Base-by-base conservation (phyloP, 2,329 filamentous ascomycete species). In the Alternaria triticina region DNA sequence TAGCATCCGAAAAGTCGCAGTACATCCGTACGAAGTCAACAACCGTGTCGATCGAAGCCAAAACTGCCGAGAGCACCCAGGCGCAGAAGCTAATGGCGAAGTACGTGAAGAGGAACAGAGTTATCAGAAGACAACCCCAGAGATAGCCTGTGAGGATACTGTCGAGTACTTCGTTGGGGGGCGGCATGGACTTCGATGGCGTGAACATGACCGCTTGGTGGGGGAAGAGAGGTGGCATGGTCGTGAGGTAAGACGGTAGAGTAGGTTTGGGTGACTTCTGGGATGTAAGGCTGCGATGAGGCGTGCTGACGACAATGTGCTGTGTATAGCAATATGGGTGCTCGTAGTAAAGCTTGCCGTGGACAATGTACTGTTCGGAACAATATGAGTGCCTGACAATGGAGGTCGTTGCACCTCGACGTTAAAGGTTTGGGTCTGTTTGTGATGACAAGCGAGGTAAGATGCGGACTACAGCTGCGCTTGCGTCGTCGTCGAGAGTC, bases 81-180 rank as follows among this genome's bases (percentile, higher is more conserved):
- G 57, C 36, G 30, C 56, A 52, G 13, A 59, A 44, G 25, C 47
- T 50, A 30, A 51, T 50, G 23, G 44, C 23, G 28, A 52, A 30
- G 23, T 47, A 23, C 43, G 61, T 15, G 66, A 47, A 8, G 28
- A 67, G 40, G 40, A 62, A 70, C 47, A 66, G 61, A 2, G 59
- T 9, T 13, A 58, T 64, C 5, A 64, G 22, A 11, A 54, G 27
- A 40, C 60, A 65, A 7, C 52, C 46, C 12, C 59, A 43, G 7
- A 70, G 47, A 17, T 68, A 33, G 57, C 65, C 59, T 15, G 57
- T 45, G 45, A 64, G 25, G 12, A 65, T 20, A 7, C 20, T 46
- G 22, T 67, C 62, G 9, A 61, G 43, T 15, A 55, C 15, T 27
- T 54, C 10, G 5, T 64, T 61, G 28, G 49, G 54, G 44, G 49